Evolutionary conservation across 371 early-diverging fungal species (phyloP), one percentile per base, ranked within the genome.

Genomic region (Phascolomyces articulosus): DNA sequence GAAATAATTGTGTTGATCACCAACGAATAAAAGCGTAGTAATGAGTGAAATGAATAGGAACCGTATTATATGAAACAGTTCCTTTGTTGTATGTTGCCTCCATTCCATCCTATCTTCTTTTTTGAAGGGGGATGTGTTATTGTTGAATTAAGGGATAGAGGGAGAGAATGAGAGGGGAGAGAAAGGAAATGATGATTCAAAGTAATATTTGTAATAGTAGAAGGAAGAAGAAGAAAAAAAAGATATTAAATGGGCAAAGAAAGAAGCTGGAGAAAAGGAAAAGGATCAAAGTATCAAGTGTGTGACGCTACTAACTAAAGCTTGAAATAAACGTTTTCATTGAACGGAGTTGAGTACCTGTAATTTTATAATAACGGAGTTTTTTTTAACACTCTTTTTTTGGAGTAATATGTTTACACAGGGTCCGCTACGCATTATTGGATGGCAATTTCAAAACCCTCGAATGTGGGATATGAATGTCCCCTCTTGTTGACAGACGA

Each of bases 181-280:
- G 21, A 51, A 51, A 51, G 34, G 34, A 34, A 34, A n/a, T n/a
- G n/a, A n/a, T n/a, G n/a, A n/a, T n/a, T n/a, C n/a, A 34, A 11
- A 34, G 11, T 34, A 34, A 34, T 34, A 11, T 34, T 34, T 34
- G 34, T 34, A 34, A 9, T 34, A 34, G 6, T 34, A 34, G 11
- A 34, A 4, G 26, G 41, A 41, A 59, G 40, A 59, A 44, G 26
- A 59, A 59, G 40, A 59, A 41, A 18, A 44, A 59, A n/a, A n/a
- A 6, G 40, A 9, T 40, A 15, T 40, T n/a, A n/a, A n/a, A n/a
- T n/a, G n/a, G n/a, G n/a, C n/a, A n/a, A n/a, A n/a, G n/a, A n/a
- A n/a, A n/a, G n/a, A n/a, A n/a, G n/a, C n/a, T n/a, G n/a, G n/a
- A n/a, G n/a, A n/a, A n/a, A n/a, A n/a, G n/a, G n/a, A n/a, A n/a